Conservation (phyloP, 495 filamentous ascomycete species). For the Neurospora tetraspora region DNA sequence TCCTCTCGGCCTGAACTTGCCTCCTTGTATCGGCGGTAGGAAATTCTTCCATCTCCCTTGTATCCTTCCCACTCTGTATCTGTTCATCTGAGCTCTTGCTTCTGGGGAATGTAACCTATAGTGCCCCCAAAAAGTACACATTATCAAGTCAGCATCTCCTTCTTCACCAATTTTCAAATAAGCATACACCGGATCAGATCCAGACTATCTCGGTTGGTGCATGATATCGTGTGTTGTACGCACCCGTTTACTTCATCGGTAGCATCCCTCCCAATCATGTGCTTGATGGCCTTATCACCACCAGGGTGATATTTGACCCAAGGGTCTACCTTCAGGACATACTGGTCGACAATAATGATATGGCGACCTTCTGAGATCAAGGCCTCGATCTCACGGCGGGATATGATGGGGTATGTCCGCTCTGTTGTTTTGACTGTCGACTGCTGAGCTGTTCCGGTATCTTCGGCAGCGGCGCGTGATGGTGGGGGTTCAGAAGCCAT, state of each 20-base stretch:
- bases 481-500: neutral
- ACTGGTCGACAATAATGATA: slow-evolving; percentile 70
- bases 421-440: slow-evolving; percentile 19
- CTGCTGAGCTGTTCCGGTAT: neutral
- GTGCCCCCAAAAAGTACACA: neutral
- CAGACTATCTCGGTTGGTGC: neutral
- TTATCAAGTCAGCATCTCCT: neutral
- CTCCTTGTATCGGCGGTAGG: slow-evolving; percentile 85
- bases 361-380: slow-evolving; percentile 78
- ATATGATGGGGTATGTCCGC: slow-evolving; percentile 36
- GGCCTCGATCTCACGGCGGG: slow-evolving; percentile 71
- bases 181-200: neutral
- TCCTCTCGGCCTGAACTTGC: slow-evolving; percentile 54
- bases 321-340: slow-evolving; percentile 77
- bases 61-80: slow-evolving; percentile 75
- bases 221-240: slow-evolving; percentile 25
- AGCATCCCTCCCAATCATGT: slow-evolving; percentile 95
- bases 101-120: slow-evolving; percentile 73
- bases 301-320: slow-evolving; percentile 89
- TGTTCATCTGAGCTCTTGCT: slow-evolving; percentile 64
- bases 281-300: slow-evolving; percentile 81
- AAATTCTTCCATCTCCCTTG: slow-evolving; percentile 84
- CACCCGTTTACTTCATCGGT: slow-evolving; percentile 92
- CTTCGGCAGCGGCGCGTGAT: neutral
- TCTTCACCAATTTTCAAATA: neutral